Conservation (phyloP, 169 alveolate species). For the Hepatocystis sp. region DNA sequence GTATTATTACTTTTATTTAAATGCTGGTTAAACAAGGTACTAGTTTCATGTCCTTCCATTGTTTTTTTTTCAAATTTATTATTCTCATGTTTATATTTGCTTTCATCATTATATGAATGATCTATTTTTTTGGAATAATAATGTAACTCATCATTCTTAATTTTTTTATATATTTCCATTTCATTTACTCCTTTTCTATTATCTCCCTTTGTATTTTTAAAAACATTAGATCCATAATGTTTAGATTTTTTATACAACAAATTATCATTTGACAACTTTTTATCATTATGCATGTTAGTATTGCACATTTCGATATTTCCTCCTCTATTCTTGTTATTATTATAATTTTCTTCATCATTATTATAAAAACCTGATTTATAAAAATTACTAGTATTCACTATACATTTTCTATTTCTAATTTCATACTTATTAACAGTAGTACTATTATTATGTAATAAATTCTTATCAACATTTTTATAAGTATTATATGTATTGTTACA, state of each 20-base stretch:
- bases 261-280: background rate
- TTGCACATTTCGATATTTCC: background rate
- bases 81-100: constrained; percentile 17
- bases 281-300: constrained; percentile 16
- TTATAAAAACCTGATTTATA: constrained; percentile 9
- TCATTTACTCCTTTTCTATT: background rate
- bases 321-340: background rate
- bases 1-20: background rate
- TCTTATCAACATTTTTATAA: background rate
- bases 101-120: constrained; percentile 12
- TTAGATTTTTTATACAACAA: constrained; percentile 9
- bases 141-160: constrained; percentile 6
- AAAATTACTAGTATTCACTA: background rate
- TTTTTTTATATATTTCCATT: constrained; percentile 13
- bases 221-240: background rate
- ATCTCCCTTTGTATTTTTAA: constrained; percentile 17
- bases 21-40: background rate
- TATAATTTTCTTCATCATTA: constrained; percentile 26
- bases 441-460: background rate
- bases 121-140: background rate
- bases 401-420: constrained; percentile 9
- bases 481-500: background rate
- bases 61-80: background rate
- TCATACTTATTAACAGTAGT: constrained; percentile 1
- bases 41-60: constrained; percentile 10